Percentiles rank a stretch among this genome's conserved stretches.
phyloP scores from a whole-genome alignment of 768 basidiomycete genomes.

The Mycena sanguinolenta region DNA sequence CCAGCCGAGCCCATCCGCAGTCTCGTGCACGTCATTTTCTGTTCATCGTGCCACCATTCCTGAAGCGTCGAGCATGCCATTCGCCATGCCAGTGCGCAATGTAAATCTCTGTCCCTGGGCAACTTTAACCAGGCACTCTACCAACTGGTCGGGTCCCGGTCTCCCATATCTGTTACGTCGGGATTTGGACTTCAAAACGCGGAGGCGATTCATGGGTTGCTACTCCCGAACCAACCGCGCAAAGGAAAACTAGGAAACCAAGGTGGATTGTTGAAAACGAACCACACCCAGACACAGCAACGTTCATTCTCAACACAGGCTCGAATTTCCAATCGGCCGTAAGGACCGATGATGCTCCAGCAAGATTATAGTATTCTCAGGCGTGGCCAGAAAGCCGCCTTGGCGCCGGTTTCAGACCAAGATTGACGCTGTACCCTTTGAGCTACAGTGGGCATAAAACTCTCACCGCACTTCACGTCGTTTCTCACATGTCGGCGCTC shows the following conservation, averaged over 20 bases:
- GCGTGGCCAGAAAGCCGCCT: constrained; percentile 1
- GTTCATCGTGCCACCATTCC: background rate
- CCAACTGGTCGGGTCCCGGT: background rate
- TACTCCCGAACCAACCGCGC: background rate
- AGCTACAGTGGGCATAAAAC: background rate
- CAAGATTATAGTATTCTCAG: background rate
- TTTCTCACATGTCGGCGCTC: constrained; percentile 10
- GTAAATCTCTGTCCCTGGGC: background rate
- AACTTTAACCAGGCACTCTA: background rate
- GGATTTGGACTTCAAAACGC: background rate
- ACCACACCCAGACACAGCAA: too few species aligned
- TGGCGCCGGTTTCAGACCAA: background rate
- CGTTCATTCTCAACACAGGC: too few species aligned
- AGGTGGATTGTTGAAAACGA: too few species aligned
- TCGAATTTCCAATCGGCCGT: too few species aligned
- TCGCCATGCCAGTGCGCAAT: background rate
- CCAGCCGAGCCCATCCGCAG: background rate
- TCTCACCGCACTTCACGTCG: background rate
- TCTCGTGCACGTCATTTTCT: background rate
- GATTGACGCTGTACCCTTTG: background rate
- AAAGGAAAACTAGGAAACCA: too few species aligned
- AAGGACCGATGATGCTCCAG: background rate
- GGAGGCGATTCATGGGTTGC: background rate
- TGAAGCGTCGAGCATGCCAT: constrained; percentile 5
- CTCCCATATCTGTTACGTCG: background rate